Evolutionary conservation across 1,284 basidiomycete genomes (phyloP), one percentile per base, ranked within the genome.

Genomic region (Ustilago cynodontis): DNA sequence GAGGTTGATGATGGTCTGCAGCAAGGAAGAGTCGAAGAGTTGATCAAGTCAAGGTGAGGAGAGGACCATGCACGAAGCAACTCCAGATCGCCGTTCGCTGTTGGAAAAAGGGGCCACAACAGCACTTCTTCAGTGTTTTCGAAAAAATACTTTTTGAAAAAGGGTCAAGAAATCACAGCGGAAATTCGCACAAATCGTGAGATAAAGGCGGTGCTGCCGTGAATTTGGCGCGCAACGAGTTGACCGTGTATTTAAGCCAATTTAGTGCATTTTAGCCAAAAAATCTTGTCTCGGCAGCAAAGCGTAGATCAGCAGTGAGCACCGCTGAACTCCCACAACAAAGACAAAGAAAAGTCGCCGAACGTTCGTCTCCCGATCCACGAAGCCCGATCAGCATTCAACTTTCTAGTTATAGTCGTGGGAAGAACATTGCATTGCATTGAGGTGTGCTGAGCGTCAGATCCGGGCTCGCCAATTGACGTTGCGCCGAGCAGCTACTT

Each of bases 381-480:
- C 26, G 11, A 33, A 33, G 11, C 22, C 47, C 47, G 26, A 49
- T 49, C 18, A 24, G 5, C 24, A 26, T 28, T 13, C 8, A 28
- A 28, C 24, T 26, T 28, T 8, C 9, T 49, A 8, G 52, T 18
- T 39, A 24, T n/a, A 54, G 7, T 39, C 22, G 5, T 22, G 18
- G 33, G 11, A n/a, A 33, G 50, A 11, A 11, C 31, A 10, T 18
- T 4, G 6, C 29, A n/a, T 33, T 31, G 50, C 8, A 10, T 49
- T 49, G 47, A 20, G 43, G 24, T 55, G 2, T 41, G 22, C 9
- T 4, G 11, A n/a, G 3, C 3, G 5, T 24, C 41, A 71, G 31
- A 71, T 71, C 13, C 64, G 64, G 35, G 70, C 70, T 20, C 60
- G 70, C 70, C 70, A 71, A 8, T 56, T 51, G 60, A 63, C 70